Evolutionary conservation across 1,139 yeast genomes (phyloP), one percentile per base, ranked within the genome.

Genomic region (Debaryomyces singareniensis): DNA sequence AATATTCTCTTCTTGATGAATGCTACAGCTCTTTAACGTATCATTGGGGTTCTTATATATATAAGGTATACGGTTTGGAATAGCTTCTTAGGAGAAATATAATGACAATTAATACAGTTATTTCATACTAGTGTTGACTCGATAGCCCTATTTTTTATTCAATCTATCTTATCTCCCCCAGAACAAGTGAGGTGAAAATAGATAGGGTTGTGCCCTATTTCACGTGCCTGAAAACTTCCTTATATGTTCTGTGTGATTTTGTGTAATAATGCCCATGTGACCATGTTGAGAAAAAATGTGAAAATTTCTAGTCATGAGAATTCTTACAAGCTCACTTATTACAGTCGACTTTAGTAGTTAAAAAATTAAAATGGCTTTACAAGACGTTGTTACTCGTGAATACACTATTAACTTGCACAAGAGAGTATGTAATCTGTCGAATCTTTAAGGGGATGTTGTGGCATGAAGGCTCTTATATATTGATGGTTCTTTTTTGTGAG

Each of bases 301-400:
- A 37, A 36, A 36, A 39, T 30, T 34, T 37, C 30, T 35, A 26
- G 15, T 22, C 21, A 5, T n/a, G 13, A 12, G 10, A 24, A 24
- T 12, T 26, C 14, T 12, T 15, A 15, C 13, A 11, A 27, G 24
- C 25, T 26, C 27, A 25, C 30, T 25, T 31, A 24, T 18, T 24
- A 31, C 28, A 33, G 23, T 23, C 29, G 30, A 27, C 27, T 43
- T 42, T 61, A 50, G 9, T 7, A 18, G 21, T 11, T 6, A 24
- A 13, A 13, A 16, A 10, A 6, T 24, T 13, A 76, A 74, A 74
- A 83, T 86, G 78, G 96, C 96, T 72, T 77, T 86, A 70, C 86
- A 86, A 77, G 97, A 91, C 91, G 96, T 87, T 72, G 96, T 93
- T 73, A 85, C 98, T 69, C 95, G 99, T 75, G 99, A 93, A 78